Percentiles rank a stretch among this genome's conserved stretches.
phyloP scores from a whole-genome alignment of 345 rosid genomes.

The Clarkia xantiana region DNA sequence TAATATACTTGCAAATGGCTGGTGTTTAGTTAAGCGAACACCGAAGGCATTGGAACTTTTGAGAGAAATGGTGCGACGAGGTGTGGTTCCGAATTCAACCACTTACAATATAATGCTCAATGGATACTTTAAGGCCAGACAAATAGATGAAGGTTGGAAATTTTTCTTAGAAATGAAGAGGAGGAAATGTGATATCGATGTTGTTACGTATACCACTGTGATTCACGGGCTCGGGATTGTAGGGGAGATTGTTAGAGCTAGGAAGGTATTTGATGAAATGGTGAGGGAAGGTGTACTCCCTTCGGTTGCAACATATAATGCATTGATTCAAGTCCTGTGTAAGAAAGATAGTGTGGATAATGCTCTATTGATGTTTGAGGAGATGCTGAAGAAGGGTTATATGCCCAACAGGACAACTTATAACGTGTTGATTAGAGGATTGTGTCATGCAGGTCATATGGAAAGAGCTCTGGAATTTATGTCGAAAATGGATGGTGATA shows the following conservation, averaged over 20 bases:
- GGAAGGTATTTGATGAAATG: slow-evolving; percentile 59
- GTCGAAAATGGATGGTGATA: slow-evolving; percentile 52
- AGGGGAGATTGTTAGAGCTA: slow-evolving; percentile 56
- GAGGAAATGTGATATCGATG: slow-evolving; percentile 60
- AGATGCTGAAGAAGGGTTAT: slow-evolving; percentile 68
- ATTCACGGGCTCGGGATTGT: slow-evolving; percentile 70
- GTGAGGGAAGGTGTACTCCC: slow-evolving; percentile 61
- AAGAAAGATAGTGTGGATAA: slow-evolving; percentile 76
- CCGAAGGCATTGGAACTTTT: slow-evolving; percentile 63
- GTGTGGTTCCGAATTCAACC: slow-evolving; percentile 42
- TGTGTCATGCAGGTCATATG: slow-evolving; percentile 61
- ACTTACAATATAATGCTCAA: slow-evolving; percentile 67
- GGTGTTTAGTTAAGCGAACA: slow-evolving; percentile 80
- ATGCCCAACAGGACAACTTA: slow-evolving; percentile 52
- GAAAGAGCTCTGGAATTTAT: slow-evolving; percentile 44
- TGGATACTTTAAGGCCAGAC: slow-evolving; percentile 71
- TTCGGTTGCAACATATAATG: slow-evolving; percentile 75
- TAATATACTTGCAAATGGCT: slow-evolving; percentile 68
- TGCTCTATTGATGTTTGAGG: slow-evolving; percentile 54
- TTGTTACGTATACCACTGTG: slow-evolving; percentile 60
- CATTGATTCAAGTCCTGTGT: slow-evolving; percentile 77
- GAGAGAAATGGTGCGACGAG: slow-evolving; percentile 74
- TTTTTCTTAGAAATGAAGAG: slow-evolving; percentile 86
- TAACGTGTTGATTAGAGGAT: slow-evolving; percentile 64
- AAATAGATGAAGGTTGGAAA: slow-evolving; percentile 63